Conservation (phyloP, 2,329 filamentous ascomycete genomes). For the Hypomyces perniciosus region DNA sequence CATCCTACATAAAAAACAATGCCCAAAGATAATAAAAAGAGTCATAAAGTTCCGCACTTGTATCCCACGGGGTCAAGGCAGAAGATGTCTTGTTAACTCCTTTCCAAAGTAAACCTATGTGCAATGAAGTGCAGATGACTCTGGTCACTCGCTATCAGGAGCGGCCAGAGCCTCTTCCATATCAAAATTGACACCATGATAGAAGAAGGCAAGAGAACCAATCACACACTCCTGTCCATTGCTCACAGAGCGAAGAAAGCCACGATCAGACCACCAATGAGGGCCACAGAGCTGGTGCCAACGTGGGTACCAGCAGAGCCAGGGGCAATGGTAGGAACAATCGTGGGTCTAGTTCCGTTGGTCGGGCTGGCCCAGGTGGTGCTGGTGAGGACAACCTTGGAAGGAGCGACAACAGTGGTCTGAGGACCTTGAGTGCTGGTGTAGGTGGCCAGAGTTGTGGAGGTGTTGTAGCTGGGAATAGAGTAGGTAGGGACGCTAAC, state of each 20-base stretch:
- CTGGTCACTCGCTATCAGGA: neutral
- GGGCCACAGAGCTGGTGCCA: slow-evolving; percentile 33
- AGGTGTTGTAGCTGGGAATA: slow-evolving; percentile 22
- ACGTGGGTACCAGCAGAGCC: slow-evolving; percentile 25
- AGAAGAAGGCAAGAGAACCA: slow-evolving; percentile 11
- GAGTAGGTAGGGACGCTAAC: slow-evolving; percentile 18
- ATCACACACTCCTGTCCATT: slow-evolving; percentile 6
- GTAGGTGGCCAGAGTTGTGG: slow-evolving; percentile 17
- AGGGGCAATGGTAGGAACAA: slow-evolving; percentile 20
- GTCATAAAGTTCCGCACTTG: slow-evolving; percentile 2
- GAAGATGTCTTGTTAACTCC: slow-evolving; percentile 15
- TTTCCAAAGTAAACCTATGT: slow-evolving; percentile 25
- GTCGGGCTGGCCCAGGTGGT: slow-evolving; percentile 17
- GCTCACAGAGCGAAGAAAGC: slow-evolving; percentile 40
- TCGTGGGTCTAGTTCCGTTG: slow-evolving; percentile 8
- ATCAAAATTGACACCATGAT: slow-evolving; percentile 17
- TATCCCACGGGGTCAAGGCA: slow-evolving; percentile 4
- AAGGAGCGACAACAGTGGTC: slow-evolving; percentile 19
- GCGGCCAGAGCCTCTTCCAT: slow-evolving; percentile 13
- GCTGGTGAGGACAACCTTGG: slow-evolving; percentile 17
- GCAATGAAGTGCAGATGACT: slow-evolving; percentile 16
- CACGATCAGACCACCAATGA: slow-evolving; percentile 35
- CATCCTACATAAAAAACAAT: slow-evolving; percentile 13
- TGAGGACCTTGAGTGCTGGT: slow-evolving; percentile 19
- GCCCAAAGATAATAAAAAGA: slow-evolving; percentile 5